A percentile compares a stretch with the other conserved stretches of the same genome.
Conservation (phyloP, 768 basidiomycete species). For the Termitomyces sp. region DNA sequence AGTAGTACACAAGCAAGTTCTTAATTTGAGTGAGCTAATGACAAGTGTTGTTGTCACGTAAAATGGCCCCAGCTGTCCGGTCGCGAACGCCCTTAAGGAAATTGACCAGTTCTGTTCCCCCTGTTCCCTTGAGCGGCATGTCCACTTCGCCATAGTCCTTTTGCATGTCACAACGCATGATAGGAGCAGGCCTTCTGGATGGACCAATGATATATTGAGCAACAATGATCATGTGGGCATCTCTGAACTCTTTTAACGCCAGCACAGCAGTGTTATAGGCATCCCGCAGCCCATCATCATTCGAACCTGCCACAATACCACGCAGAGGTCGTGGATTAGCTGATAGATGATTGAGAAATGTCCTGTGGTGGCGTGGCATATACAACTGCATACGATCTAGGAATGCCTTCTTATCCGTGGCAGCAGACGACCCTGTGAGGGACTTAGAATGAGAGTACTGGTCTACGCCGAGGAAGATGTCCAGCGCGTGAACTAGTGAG, state of each 20-base stretch:
- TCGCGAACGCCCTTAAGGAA: constrained; percentile 76
- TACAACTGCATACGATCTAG: constrained; percentile 74
- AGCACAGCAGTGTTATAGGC: constrained; percentile 66
- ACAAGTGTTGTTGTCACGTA: not conserved
- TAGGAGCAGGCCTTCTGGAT: constrained; percentile 35
- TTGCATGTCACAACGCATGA: constrained; percentile 7
- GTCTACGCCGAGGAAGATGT: constrained; percentile 70
- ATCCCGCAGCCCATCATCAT: constrained; percentile 31
- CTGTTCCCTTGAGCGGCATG: constrained; percentile 58
- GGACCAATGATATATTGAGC: constrained; percentile 75
- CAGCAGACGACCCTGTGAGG: constrained; percentile 19
- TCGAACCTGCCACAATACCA: constrained; percentile 36
- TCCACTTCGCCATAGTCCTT: constrained; percentile 16
- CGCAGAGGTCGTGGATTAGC: constrained; percentile 60
- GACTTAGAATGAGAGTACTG: constrained; percentile 30
- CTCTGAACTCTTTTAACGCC: constrained; percentile 70
- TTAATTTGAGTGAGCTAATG: not conserved
- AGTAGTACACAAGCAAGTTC: not conserved
- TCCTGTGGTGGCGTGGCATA: constrained; percentile 80
- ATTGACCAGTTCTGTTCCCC: constrained; percentile 71
- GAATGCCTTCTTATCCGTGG: constrained; percentile 36
- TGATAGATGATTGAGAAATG: constrained; percentile 66
- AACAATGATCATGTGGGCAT: constrained; percentile 76
- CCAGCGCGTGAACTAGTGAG: constrained; percentile 69
- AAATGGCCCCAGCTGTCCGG: constrained; percentile 48